Evolutionary conservation across 257 asterid genomes (phyloP), one percentile per base, ranked within the genome.

Genomic region (Fraxinus americana): DNA sequence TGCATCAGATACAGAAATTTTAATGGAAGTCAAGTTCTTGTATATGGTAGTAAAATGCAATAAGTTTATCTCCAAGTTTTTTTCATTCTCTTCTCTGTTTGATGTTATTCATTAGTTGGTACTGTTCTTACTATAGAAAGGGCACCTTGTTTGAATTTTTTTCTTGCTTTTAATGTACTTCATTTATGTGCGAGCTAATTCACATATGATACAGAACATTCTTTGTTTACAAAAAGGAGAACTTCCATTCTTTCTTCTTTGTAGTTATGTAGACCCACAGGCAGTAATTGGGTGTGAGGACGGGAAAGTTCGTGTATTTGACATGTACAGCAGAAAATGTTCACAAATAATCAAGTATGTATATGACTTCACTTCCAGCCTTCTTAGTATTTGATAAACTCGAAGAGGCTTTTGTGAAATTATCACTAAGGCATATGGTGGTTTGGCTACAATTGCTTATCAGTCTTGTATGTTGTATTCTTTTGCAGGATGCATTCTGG

Each of bases 261-360:
- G 86, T 89, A 94, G 98, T 82, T 95, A 91, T 72, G 90, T 87
- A 78, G 99, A 95, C 82, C 99, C 99, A 50, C 94, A 83, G 77
- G 98, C 99, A 36, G 96, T 90, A 76, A 89, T 95, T 79, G 99
- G 99, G 77, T 87, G 97, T 74, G 96, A 91, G 82, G 98, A 95
- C 80, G 99, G 99, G 65, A 95, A 87, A 86, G 94, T 84, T 82
- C 96, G 93, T 39, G 89, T 95, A 68, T 95, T 89, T 87, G 99
- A 95, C 88, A 89, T 95, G 95, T 95, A 95, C 85, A 95, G 98
- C 91, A 82, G 96, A 84, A 95, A 89, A 78, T 81, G 91, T 82
- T 90, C 98, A 75, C 95, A 89, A 63, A 90, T 95, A 79, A 83
- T 95, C 43, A 93, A 95, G 98, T 94, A 89, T 10, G 82, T 81